Evolutionary conservation across 83 land plant species (phyloP), one percentile per base, ranked within the genome.

Genomic region (Picea engelmannii): DNA sequence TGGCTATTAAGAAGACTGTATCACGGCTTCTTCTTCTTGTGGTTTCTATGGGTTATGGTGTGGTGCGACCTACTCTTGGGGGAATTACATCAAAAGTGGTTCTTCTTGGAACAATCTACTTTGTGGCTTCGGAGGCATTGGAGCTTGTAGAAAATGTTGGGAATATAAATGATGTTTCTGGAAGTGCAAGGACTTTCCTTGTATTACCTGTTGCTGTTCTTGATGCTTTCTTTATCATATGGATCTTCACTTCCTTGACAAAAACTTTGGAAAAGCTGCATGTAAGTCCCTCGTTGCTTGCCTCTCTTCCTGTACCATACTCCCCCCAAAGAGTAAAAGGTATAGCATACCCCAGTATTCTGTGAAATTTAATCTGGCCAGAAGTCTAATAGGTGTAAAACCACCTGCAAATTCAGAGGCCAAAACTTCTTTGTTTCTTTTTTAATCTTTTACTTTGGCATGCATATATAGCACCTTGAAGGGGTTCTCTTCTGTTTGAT

Each of bases 31-130:
- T 85, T 18, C 78, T 87, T 47, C 64, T 87, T 25, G 83, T 87
- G 31, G 89, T 87, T 49, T 85, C 89, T 4, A 87, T 87, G 89
- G 88, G 88, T 6, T 87, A 84, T 85, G 89, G 89, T 77, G 89
- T 87, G 35, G 84, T 85, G 0, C 70, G 80, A 49, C 88, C 81
- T 16, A 87, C 89, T 23, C 69, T 87, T 12, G 89, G 89, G 12
- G 89, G 89, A 21, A 58, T 87, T 27, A 87, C 87, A 17, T 87
- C 88, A 12, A 85, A 71, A 27, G 88, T 81, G 61, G 24, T 62
- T 42, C 76, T 85, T 76, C 81, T 87, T 61, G 89, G 88, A 61
- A 58, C 67, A 23, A 74, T 62, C 16, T 87, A 84, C 44, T 81
- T 87, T 76, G 31, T 84, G 18, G 84, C 89, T 23, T 87, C 88